phyloP scores from a whole-genome alignment of 768 basidiomycete species.

The Podaxis sp. region DNA sequence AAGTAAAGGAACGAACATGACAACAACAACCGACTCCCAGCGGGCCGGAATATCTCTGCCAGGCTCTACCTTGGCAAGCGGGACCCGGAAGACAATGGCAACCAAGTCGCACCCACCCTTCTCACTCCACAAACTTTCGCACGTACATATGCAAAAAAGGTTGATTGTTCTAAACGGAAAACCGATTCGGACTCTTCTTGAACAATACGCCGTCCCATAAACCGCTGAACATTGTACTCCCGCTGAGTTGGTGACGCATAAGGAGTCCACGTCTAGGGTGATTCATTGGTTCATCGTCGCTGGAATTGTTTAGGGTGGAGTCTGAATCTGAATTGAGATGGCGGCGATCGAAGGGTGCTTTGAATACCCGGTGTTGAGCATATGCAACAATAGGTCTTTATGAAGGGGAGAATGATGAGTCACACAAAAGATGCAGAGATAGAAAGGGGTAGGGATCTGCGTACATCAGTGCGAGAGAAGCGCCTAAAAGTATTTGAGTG shows the following conservation, averaged over 20 bases:
- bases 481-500: constrained; percentile 51
- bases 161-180: constrained; percentile 24
- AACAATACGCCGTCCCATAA: constrained; percentile 27
- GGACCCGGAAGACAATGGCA: neutral
- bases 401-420: constrained; percentile 2
- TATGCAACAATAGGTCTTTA: constrained; percentile 52
- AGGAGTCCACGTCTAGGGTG: constrained; percentile 15
- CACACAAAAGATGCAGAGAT: neutral
- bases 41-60: neutral
- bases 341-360: constrained; percentile 44
- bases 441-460: constrained; percentile 23
- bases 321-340: neutral
- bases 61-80: neutral
- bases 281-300: neutral
- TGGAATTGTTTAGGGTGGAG: constrained; percentile 16
- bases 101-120: neutral
- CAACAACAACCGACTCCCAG: neutral
- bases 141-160: neutral
- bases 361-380: constrained; percentile 54
- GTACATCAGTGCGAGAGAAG: constrained; percentile 57
- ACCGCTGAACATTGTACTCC: constrained; percentile 23
- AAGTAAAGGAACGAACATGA: neutral
- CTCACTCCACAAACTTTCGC: constrained; percentile 6
- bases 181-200: constrained; percentile 23
- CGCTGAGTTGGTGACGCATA: constrained; percentile 19